A percentile compares a stretch with the other conserved stretches of the same genome.
These are phyloP conservation scores for Rhododendron ferrugineum DNA, from an alignment of 148 eudicot genomes.

Conservation along the genomic window DNA sequence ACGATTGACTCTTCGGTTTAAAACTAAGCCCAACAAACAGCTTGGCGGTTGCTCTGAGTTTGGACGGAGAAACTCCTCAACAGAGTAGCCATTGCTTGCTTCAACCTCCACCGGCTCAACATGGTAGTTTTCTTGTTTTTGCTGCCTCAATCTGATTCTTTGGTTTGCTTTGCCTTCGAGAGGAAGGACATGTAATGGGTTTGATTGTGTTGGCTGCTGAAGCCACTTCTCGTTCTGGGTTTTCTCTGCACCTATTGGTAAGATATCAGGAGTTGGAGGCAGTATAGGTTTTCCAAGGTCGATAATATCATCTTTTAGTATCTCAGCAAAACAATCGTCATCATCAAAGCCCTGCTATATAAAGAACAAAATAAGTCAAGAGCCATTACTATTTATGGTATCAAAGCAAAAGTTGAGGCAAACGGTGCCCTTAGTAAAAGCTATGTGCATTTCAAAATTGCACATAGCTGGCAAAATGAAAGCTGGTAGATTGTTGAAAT, in stretches of 20 bases:
- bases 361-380: not conserved
- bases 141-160: slow-evolving; percentile 37
- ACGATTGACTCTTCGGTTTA: not conserved
- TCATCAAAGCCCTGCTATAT: slow-evolving; percentile 16
- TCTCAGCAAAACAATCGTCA: slow-evolving; percentile 74
- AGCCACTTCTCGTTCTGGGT: not conserved
- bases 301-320: slow-evolving; percentile 67
- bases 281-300: slow-evolving; percentile 51
- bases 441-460: not conserved
- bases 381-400: not conserved
- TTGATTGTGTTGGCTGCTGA: slow-evolving; percentile 9
- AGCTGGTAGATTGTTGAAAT: not conserved
- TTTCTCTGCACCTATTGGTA: not conserved
- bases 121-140: not conserved
- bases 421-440: no score
- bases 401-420: not conserved
- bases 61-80: not conserved
- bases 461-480: not conserved
- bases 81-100: not conserved
- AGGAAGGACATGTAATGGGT: slow-evolving; percentile 9
- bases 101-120: not conserved
- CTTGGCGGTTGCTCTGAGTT: not conserved
- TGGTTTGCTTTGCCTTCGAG: slow-evolving; percentile 51
- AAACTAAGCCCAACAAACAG: not conserved
- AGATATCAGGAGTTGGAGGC: not conserved